Conservation (phyloP, 2,329 filamentous ascomycete genomes). For the Lasiodiplodia theobromae region DNA sequence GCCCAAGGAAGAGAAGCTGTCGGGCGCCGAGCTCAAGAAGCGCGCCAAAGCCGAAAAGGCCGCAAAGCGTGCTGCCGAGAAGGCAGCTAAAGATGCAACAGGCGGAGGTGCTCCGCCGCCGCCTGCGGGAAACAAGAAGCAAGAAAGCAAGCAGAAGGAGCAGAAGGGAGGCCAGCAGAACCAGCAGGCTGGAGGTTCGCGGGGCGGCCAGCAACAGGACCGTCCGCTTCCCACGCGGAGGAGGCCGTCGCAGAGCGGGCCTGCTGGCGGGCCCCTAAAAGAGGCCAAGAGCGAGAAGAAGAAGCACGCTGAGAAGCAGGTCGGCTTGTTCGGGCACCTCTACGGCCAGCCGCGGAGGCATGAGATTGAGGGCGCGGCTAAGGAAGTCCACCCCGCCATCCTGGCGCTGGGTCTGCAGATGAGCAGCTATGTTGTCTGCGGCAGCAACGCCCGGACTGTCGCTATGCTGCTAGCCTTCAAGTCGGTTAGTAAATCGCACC, state of each 20-base stretch:
- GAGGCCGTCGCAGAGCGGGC: slow-evolving; percentile 42
- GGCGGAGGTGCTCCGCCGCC: slow-evolving; percentile 40
- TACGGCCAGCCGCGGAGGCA: slow-evolving; percentile 76
- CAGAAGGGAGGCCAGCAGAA: slow-evolving; percentile 40
- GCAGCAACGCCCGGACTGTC: slow-evolving; percentile 86
- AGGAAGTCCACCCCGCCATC: slow-evolving; percentile 85
- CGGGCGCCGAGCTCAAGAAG: slow-evolving; percentile 84
- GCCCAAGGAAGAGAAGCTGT: slow-evolving; percentile 60
- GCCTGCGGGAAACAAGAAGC: slow-evolving; percentile 45
- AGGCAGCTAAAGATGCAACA: slow-evolving; percentile 56
- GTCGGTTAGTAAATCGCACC: slow-evolving; percentile 61
- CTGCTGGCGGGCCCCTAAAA: slow-evolving; percentile 37
- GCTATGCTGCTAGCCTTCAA: slow-evolving; percentile 91
- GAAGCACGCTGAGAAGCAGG: slow-evolving; percentile 59
- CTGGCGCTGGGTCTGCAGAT: slow-evolving; percentile 88
- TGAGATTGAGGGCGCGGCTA: slow-evolving; percentile 66
- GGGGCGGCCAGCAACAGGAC: slow-evolving; percentile 38
- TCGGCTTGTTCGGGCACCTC: slow-evolving; percentile 82
- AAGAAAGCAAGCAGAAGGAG: slow-evolving; percentile 48
- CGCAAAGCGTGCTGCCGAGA: slow-evolving; percentile 75
- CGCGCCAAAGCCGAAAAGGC: slow-evolving; percentile 91
- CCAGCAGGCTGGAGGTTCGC: slow-evolving; percentile 44
- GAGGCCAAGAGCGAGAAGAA: slow-evolving; percentile 45
- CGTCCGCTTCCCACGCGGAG: slow-evolving; percentile 40
- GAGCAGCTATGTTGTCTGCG: slow-evolving; percentile 84